Evolutionary conservation across 495 filamentous ascomycete species (phyloP).

Genomic region (Venustampulla echinocandica): DNA sequence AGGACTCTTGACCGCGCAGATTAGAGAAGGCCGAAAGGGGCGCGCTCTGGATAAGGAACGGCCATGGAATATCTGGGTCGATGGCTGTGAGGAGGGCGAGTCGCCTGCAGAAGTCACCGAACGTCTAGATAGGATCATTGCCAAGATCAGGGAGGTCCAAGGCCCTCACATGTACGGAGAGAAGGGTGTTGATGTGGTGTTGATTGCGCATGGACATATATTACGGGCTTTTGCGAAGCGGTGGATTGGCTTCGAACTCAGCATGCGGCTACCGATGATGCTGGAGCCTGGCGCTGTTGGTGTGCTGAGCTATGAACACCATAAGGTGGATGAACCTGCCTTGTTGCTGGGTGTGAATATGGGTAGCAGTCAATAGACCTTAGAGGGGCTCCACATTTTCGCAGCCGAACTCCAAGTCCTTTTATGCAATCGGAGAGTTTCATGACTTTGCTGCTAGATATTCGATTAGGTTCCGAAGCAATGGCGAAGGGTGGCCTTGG

Average conservation of each 20-base stretch:
- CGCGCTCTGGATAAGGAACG: constrained; percentile 43
- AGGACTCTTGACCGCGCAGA: constrained; percentile 57
- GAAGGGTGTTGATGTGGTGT: constrained; percentile 48
- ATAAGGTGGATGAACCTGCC: constrained; percentile 58
- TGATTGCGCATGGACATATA: constrained; percentile 68
- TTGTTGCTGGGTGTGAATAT: constrained; percentile 48
- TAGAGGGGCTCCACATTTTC: not conserved
- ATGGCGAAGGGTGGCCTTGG: no score
- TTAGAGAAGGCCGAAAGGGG: constrained; percentile 42
- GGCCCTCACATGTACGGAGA: constrained; percentile 32
- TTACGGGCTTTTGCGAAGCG: constrained; percentile 66
- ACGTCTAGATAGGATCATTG: constrained; percentile 55
- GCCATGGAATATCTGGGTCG: constrained; percentile 58
- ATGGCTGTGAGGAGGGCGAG: constrained; percentile 54
- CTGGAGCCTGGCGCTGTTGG: constrained; percentile 61
- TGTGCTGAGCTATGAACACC: constrained; percentile 62
- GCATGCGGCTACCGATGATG: constrained; percentile 46
- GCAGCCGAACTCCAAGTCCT: not conserved
- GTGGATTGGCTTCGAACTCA: constrained; percentile 54
- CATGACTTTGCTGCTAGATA: no score
- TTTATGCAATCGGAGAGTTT: no score
- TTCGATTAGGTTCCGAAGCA: no score
- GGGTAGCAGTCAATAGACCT: constrained; percentile 8
- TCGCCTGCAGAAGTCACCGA: constrained; percentile 47
- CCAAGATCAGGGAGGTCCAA: constrained; percentile 49